Percentiles rank a stretch among this genome's conserved stretches.
phyloP scores from a whole-genome alignment of 441 rosid genomes.

The Aleurites moluccanus region DNA sequence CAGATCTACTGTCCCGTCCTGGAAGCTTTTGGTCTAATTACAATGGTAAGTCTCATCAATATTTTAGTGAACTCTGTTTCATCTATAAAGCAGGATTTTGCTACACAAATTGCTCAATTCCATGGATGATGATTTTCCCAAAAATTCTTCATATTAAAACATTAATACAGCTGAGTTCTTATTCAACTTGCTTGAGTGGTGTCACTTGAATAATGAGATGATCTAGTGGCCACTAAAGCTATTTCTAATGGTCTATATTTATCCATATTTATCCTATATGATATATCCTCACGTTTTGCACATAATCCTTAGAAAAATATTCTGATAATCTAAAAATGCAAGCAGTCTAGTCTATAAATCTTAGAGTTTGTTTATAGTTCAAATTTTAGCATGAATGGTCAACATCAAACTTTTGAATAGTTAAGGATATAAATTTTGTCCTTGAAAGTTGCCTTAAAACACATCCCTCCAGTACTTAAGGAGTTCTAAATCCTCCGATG shows the following conservation, averaged over 20 bases:
- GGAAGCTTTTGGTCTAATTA: slow-evolving; percentile 42
- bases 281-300: not conserved
- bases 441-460: no score
- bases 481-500: no score
- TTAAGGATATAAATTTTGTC: no score
- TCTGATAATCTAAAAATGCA: not conserved
- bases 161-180: slow-evolving; percentile 10
- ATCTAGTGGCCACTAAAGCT: slow-evolving; percentile 17
- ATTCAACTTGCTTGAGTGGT: slow-evolving; percentile 13
- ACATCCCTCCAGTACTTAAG: no score
- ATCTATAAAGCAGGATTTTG: slow-evolving; percentile 9
- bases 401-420: not conserved
- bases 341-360: not conserved
- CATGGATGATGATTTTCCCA: not conserved
- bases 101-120: not conserved
- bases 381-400: not conserved
- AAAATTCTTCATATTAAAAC: not conserved
- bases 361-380: not conserved
- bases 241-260: not conserved
- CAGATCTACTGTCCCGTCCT: slow-evolving; percentile 42
- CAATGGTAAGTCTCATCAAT: slow-evolving; percentile 40
- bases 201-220: slow-evolving; percentile 8
- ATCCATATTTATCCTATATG: not conserved
- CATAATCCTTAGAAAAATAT: not conserved
- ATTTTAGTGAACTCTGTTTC: slow-evolving; percentile 20